A percentile compares a stretch with the other conserved stretches of the same genome.
Conservation (phyloP, 2,329 filamentous ascomycete species). For the Aspergillus proliferans region DNA sequence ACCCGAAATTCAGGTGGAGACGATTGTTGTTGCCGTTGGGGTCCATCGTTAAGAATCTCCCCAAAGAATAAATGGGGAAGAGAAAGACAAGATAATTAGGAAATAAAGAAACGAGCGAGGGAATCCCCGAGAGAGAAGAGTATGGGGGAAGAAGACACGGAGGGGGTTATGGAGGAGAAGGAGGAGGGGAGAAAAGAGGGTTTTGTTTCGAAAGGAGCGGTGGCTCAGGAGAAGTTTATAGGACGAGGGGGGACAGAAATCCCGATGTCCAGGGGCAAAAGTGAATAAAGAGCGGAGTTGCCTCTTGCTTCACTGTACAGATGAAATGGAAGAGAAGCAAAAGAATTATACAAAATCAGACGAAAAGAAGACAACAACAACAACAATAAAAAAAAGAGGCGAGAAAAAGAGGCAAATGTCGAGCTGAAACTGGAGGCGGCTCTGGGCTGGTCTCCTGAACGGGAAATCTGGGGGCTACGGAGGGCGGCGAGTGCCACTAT, state of each 20-base stretch:
- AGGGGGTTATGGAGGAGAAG: constrained; percentile 3
- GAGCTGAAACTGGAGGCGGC: no score
- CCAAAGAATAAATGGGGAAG: constrained; percentile 34
- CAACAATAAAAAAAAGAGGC: neutral
- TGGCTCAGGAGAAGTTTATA: constrained; percentile 21
- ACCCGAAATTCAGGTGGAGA: constrained; percentile 44
- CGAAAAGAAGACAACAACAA: neutral
- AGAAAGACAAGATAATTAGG: neutral
- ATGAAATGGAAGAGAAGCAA: constrained; percentile 6
- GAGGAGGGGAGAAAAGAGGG: constrained; percentile 9
- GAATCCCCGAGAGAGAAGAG: constrained; percentile 5
- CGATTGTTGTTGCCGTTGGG: constrained; percentile 51
- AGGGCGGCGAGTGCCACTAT: neutral
- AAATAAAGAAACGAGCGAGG: constrained; percentile 1
- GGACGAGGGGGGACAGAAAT: constrained; percentile 6
- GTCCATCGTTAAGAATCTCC: constrained; percentile 48
- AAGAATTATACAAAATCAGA: neutral
- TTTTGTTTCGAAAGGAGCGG: constrained; percentile 19
- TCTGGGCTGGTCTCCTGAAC: neutral
- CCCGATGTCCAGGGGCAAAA: neutral
- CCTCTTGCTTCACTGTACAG: neutral
- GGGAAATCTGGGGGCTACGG: neutral
- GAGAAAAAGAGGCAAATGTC: neutral
- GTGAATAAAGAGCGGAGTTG: neutral
- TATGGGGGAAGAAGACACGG: constrained; percentile 4